A percentile compares a stretch with the other conserved stretches of the same genome.
Evolutionary conservation across 805 yeast species (phyloP).

Genomic region (Pichia deserticola): DNA sequence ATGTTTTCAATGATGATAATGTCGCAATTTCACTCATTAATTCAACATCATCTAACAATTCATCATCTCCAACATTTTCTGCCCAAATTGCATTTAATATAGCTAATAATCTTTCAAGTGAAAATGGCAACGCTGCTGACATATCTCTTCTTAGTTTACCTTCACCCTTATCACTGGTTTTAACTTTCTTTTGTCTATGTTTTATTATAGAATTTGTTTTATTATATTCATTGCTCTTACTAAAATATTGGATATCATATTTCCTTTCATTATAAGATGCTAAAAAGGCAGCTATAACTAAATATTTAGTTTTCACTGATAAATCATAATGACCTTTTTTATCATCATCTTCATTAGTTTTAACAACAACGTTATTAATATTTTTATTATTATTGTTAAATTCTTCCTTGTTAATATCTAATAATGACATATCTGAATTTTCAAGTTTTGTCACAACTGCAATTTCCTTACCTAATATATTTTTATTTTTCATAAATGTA

Average conservation of each 20-base stretch:
- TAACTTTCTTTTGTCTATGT: constrained; percentile 21
- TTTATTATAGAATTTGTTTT: constrained; percentile 29
- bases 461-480: constrained; percentile 19
- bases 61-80: constrained; percentile 29
- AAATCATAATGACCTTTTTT: constrained; percentile 34
- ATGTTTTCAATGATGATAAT: constrained; percentile 27
- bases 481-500: constrained; percentile 20
- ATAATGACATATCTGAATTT: constrained; percentile 8
- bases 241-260: constrained; percentile 62
- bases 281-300: constrained; percentile 74
- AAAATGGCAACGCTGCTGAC: constrained; percentile 66
- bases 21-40: constrained; percentile 33
- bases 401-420: constrained; percentile 6
- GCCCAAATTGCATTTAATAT: constrained; percentile 65
- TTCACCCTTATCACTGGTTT: constrained; percentile 26
- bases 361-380: not conserved
- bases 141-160: constrained; percentile 52
- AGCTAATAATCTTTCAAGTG: constrained; percentile 72
- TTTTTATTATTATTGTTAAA: not conserved
- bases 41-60: constrained; percentile 27
- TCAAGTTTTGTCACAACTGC: constrained; percentile 18
- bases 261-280: constrained; percentile 72
- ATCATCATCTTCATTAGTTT: not conserved
- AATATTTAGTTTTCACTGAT: constrained; percentile 55
- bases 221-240: constrained; percentile 46